These are phyloP conservation scores for Scenedesmus sp. DNA, from an alignment of 163 green algal species.

Conservation along the genomic window DNA sequence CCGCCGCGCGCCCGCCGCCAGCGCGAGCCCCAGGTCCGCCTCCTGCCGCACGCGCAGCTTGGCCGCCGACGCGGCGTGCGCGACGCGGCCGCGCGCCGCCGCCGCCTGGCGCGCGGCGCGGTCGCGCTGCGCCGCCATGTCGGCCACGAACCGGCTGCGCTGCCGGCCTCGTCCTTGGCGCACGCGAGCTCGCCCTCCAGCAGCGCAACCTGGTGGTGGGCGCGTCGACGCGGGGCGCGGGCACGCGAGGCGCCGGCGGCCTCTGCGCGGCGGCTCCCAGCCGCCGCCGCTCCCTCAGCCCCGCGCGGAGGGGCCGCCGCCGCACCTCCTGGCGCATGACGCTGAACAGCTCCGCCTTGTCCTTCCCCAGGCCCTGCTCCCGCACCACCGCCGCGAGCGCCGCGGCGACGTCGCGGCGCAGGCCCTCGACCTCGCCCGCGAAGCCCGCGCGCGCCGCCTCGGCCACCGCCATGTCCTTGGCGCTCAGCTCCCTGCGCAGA, in stretches of 20 bases:
- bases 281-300: no score
- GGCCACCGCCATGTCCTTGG: constrained; percentile 23
- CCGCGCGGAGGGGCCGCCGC: neutral
- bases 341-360: constrained; percentile 64
- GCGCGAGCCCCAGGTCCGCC: constrained; percentile 28
- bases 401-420: constrained; percentile 76
- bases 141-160: constrained; percentile 54
- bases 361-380: constrained; percentile 74
- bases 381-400: constrained; percentile 69
- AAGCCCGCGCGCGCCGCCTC: neutral
- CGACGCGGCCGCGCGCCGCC: constrained; percentile 55
- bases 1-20: constrained; percentile 50
- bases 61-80: neutral
- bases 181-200: constrained; percentile 60
- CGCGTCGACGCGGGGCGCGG: no score
- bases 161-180: constrained; percentile 62
- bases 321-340: constrained; percentile 43
- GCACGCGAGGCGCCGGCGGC: no score
- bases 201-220: constrained; percentile 44
- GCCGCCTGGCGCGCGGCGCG: constrained; percentile 43
- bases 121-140: constrained; percentile 62
- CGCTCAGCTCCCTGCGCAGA: constrained; percentile 21
- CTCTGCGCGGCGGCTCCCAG: no score
- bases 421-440: constrained; percentile 32
- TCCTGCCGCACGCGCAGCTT: constrained; percentile 34